A percentile compares a stretch with the other conserved stretches of the same genome.
Conservation (phyloP, 495 filamentous ascomycete species). For the Cercophora samala region DNA sequence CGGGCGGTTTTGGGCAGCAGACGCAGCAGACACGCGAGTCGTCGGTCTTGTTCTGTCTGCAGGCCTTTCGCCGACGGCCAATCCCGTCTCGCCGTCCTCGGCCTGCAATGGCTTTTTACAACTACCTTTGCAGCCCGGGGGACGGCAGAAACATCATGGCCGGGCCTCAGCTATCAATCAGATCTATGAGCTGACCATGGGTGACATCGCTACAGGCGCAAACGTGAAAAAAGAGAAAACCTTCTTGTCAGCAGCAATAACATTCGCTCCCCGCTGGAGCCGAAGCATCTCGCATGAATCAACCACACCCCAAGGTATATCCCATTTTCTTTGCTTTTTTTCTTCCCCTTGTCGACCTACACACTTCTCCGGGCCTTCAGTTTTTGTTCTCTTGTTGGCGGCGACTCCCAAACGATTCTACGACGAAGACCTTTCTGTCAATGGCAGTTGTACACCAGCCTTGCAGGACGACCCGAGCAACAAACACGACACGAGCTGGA, state of each 20-base stretch:
- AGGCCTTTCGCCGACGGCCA: background rate
- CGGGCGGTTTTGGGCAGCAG: conserved; percentile 16
- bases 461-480: background rate
- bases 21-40: background rate
- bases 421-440: background rate
- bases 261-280: conserved; percentile 39
- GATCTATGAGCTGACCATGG: background rate
- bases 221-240: conserved; percentile 10
- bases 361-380: background rate
- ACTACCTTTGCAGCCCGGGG: background rate
- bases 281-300: conserved; percentile 48
- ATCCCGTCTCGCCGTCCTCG: background rate
- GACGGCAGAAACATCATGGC: background rate
- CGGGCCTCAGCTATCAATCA: background rate
- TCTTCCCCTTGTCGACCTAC: background rate
- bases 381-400: background rate
- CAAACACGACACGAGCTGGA: background rate
- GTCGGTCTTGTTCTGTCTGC: background rate
- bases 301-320: conserved; percentile 48
- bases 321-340: conserved; percentile 13
- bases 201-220: conserved; percentile 21
- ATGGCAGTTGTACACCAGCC: background rate
- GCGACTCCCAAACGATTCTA: background rate
- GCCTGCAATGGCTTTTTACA: background rate
- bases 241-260: conserved; percentile 27